Evolutionary conservation across 2,329 filamentous ascomycete species (phyloP).

Genomic region (Fusarium pseudonygamai): DNA sequence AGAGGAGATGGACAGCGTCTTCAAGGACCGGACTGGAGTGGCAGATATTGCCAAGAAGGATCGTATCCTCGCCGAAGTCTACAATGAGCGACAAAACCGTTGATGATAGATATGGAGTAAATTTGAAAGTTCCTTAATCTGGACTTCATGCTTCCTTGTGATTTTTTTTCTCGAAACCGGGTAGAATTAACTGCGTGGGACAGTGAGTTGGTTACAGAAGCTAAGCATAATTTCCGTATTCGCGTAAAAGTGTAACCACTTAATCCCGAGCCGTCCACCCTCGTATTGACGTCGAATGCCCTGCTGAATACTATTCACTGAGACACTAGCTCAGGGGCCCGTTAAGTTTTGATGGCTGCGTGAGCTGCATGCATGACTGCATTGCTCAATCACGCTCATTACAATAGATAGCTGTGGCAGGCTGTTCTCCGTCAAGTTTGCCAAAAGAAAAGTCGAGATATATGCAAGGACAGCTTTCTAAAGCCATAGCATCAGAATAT

Average conservation of each 20-base stretch:
- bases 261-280: too few relatives aligned
- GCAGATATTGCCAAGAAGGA: constrained; percentile 28
- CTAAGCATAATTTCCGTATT: background rate
- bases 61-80: background rate
- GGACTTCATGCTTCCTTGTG: background rate
- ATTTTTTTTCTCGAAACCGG: background rate
- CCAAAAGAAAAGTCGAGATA: too few relatives aligned
- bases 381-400: rapidly evolving
- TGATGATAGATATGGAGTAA: background rate
- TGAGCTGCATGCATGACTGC: too few relatives aligned
- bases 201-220: too few relatives aligned
- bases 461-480: too few relatives aligned
- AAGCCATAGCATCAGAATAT: rapidly evolving
- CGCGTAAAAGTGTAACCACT: background rate
- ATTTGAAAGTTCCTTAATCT: rapidly evolving
- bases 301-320: too few relatives aligned
- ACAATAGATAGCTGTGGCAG: too few relatives aligned
- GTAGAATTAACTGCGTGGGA: too few relatives aligned
- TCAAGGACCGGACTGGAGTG: constrained; percentile 40
- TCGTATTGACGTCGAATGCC: too few relatives aligned
- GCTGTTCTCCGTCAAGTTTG: too few relatives aligned
- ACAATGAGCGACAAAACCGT: background rate
- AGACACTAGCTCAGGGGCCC: background rate
- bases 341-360: rapidly evolving
- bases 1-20: constrained; percentile 61